Percentiles rank a stretch among this genome's conserved stretches.
These are phyloP conservation scores for Kuraishia molischiana DNA, from an alignment of 805 yeast species.

Conservation along the genomic window DNA sequence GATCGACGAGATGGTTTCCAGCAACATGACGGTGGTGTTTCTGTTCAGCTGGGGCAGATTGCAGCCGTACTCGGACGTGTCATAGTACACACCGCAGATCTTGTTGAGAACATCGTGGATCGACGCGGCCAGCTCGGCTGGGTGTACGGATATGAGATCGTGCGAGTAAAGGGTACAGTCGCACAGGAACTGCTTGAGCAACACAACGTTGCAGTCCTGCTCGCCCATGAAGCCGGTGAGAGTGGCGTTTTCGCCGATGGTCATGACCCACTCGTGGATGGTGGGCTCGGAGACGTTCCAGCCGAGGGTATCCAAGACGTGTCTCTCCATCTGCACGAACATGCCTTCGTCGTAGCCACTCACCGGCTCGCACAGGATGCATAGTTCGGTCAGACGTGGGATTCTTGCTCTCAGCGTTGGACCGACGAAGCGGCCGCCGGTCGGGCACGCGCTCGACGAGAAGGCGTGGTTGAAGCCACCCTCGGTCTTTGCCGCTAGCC, in stretches of 20 bases:
- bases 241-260: constrained; percentile 30
- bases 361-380: constrained; percentile 57
- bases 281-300: constrained; percentile 67
- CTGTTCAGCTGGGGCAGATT: neutral
- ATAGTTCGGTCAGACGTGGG: constrained; percentile 65
- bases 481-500: constrained; percentile 76
- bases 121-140: constrained; percentile 12
- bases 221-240: constrained; percentile 22
- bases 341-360: constrained; percentile 49
- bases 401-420: constrained; percentile 69
- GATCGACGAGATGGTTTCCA: neutral
- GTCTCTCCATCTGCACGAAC: constrained; percentile 72
- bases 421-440: constrained; percentile 54
- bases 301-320: constrained; percentile 57
- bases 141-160: constrained; percentile 30
- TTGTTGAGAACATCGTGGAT: constrained; percentile 5
- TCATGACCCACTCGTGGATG: constrained; percentile 34
- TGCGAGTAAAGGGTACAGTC: constrained; percentile 39
- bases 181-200: constrained; percentile 37
- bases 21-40: neutral
- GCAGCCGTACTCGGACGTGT: neutral
- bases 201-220: constrained; percentile 25
- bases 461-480: constrained; percentile 67
- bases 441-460: constrained; percentile 34
- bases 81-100: constrained; percentile 1